Evolutionary conservation across 2,329 filamentous ascomycete species (phyloP).

Genomic region (Scedosporium boydii): DNA sequence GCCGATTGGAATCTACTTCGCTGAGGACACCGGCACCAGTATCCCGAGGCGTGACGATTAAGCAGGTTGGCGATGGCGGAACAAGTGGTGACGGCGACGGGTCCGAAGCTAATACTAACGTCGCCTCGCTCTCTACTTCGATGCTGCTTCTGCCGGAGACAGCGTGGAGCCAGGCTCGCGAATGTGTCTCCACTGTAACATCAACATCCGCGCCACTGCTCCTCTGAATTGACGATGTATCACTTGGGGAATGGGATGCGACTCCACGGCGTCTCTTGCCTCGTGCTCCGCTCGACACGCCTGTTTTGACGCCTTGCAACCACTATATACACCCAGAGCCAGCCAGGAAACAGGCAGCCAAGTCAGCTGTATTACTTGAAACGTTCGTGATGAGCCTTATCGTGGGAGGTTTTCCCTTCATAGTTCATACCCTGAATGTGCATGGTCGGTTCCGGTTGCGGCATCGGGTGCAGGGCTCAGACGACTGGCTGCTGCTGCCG

Average conservation of each 20-base stretch:
- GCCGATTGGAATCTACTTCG: conserved; percentile 13
- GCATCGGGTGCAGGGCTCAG: conserved; percentile 57
- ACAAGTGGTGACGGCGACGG: neutral
- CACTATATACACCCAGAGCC: conserved; percentile 12
- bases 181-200: neutral
- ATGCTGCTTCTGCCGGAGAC: neutral
- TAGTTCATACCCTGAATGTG: conserved; percentile 18
- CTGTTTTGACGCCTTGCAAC: conserved; percentile 16
- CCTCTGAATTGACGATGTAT: neutral
- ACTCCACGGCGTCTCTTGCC: conserved; percentile 11
- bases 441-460: conserved; percentile 16
- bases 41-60: conserved; percentile 5
- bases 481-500: conserved; percentile 47
- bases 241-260: conserved; percentile 9
- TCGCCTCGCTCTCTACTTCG: neutral
- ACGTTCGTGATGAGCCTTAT: neutral
- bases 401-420: neutral
- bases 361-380: conserved; percentile 4
- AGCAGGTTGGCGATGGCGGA: neutral
- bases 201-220: neutral
- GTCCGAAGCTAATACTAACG: neutral
- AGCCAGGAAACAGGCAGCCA: neutral
- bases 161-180: neutral
- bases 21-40: conserved; percentile 6
- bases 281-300: conserved; percentile 1